Evolutionary conservation across 306 rosid species (phyloP), one percentile per base, ranked within the genome.

Genomic region (Cicer pinnatifidum): DNA sequence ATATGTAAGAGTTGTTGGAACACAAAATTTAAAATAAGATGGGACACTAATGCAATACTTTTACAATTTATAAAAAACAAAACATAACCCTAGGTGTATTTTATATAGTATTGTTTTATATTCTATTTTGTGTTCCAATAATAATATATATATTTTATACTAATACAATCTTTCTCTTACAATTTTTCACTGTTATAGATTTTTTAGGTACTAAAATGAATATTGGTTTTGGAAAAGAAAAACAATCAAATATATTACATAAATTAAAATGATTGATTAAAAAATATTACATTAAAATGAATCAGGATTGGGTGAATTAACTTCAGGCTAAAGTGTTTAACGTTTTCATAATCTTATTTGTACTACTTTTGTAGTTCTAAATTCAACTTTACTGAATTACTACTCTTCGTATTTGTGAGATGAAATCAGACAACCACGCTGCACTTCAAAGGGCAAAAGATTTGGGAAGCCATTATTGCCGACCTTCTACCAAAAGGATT

Each of bases 371-470:
- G 16, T 4, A 50, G 59, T 52, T 52, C 11, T 74, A 39, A 80
- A 62, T 28, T 40, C 44, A 44, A 44, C 45, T 50, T 76, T 52
- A 23, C 41, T 52, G 39, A 54, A 57, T 51, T 46, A 12, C 76
- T n/a, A 74, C 51, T 46, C 46, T 71, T 64, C 1, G 61, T 75
- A 62, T 71, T 66, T 86, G 67, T 78, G 82, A 56, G 73, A 69
- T 79, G 83, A 81, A 80, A 53, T 63, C 88, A 94, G 99, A 88
- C 96, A 65, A 79, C 93, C 6, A 65, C 71, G 83, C 93, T 94
- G 81, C 83, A 94, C 86, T 94, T 94, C 86, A 94, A 87, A 85
- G 99, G 99, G 57, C 96, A 88, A 76, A 89, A 86, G 80, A 94
- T 94, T 73, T 94, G 97, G 97, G 89, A 91, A 82, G 96, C 99